Evolutionary conservation across 148 eudicot species (phyloP), one percentile per base, ranked within the genome.

Genomic region (Polygonum maritimum): DNA sequence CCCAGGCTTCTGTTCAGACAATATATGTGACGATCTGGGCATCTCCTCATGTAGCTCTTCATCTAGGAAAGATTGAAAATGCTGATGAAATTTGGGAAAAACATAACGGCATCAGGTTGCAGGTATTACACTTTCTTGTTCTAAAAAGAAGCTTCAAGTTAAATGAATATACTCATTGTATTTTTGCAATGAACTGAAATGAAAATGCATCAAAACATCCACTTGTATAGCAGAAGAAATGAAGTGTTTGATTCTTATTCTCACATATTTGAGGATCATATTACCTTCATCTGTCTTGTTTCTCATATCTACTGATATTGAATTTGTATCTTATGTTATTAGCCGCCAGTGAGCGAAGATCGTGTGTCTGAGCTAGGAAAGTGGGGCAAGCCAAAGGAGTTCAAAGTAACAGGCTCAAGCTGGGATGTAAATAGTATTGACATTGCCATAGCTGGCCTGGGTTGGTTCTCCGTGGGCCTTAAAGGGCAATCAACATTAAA

Each of bases 1-100:
- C 63, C 49, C 79, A 86, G 69, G 91, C 98, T 76, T 90, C 94
- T 22, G 97, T 90, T 41, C 79, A 87, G 57, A 92, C 97, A 73
- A 95, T 95, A 71, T 95, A 92, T 74, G 92, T 95, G 62, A 89
- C 94, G 0, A 80, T 95, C 76, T 95, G 91, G 86, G 89, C 89
- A 60, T 95, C 98, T 12, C 88, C 89, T 5, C 92, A 81, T 77
- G 89, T 89, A 60, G 88, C 96, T 78, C 90, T 90, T 76, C 98
- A 95, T 83, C 76, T 95, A 75, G 98, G 98, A 4, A 95, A 95
- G 90, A 84, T 74, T 22, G 98, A 95, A 85, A 95, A 90, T 90
- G 97, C 94, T 60, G 94, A 88, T 72, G 97, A 92, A 76, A 88
- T 84, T 18, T 89, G 85, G 89, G 86, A 73, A 83, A 92, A 95